Conservation (phyloP, 495 filamentous ascomycete species). For the Xylaria acuta region DNA sequence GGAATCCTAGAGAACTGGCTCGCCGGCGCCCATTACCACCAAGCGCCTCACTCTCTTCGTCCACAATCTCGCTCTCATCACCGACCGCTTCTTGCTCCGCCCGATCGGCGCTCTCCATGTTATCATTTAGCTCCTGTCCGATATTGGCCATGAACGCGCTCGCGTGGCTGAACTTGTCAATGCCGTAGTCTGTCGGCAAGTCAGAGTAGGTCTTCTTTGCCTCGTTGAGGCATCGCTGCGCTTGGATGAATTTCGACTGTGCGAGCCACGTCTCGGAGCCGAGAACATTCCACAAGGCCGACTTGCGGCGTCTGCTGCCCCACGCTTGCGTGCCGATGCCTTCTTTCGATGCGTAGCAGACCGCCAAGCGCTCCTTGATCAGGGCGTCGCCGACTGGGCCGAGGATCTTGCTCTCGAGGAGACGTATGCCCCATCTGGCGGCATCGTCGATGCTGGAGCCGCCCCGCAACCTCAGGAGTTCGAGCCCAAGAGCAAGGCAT, state of each 20-base stretch:
- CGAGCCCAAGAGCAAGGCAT: conserved; percentile 75
- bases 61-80: conserved; percentile 66
- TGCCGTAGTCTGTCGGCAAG: conserved; percentile 61
- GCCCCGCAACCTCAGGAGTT: conserved; percentile 80
- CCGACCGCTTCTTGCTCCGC: conserved; percentile 45
- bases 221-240: conserved; percentile 72
- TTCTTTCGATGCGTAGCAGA: conserved; percentile 78
- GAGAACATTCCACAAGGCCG: conserved; percentile 87
- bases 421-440: conserved; percentile 78
- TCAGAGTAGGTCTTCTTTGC: conserved; percentile 72
- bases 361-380: conserved; percentile 80
- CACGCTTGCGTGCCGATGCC: conserved; percentile 67
- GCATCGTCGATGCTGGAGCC: conserved; percentile 84
- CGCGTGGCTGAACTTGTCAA: conserved; percentile 60
- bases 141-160: conserved; percentile 70
- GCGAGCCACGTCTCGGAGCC: conserved; percentile 83
- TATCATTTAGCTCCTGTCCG: conserved; percentile 57
- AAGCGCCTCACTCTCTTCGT: conserved; percentile 25
- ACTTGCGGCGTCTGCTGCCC: conserved; percentile 78
- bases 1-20: conserved; percentile 50
- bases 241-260: conserved; percentile 70
- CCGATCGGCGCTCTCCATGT: conserved; percentile 59
- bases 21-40: conserved; percentile 40
- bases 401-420: conserved; percentile 77
- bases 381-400: conserved; percentile 79